Percentiles rank a stretch among this genome's conserved stretches.
phyloP scores from a whole-genome alignment of 208 protist species.

The Leishmania turanica region DNA sequence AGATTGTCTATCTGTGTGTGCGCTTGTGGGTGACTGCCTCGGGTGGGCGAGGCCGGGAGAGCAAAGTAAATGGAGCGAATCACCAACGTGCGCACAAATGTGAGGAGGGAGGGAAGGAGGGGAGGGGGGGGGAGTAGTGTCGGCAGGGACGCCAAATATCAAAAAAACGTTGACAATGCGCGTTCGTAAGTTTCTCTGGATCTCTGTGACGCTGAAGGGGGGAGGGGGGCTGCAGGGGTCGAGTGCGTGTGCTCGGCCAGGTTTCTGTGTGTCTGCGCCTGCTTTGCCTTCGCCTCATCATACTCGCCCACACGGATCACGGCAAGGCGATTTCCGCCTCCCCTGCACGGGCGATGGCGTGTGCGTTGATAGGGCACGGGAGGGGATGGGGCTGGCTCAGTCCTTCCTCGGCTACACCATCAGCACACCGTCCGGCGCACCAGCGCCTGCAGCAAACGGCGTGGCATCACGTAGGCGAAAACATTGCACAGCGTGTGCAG shows the following conservation, averaged over 20 bases:
- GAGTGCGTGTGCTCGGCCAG: background rate
- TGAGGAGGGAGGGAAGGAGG: background rate
- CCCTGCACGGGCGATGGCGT: background rate
- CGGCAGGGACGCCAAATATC: no score
- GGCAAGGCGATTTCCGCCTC: background rate
- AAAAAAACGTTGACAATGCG: background rate
- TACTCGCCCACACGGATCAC: background rate
- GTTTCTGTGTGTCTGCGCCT: background rate
- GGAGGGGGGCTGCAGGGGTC: background rate
- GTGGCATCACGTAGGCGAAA: slow-evolving; percentile 22
- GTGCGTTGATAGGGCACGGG: background rate
- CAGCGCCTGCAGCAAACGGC: slow-evolving; percentile 4
- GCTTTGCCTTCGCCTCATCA: background rate
- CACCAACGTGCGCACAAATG: background rate
- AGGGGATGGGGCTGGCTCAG: background rate
- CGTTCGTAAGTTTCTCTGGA: background rate
- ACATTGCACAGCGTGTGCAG: slow-evolving; percentile 25
- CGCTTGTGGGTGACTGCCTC: background rate
- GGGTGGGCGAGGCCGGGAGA: background rate
- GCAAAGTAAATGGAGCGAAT: background rate
- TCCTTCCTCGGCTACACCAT: background rate
- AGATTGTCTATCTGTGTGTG: background rate
- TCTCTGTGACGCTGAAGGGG: background rate
- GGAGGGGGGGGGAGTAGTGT: no score
- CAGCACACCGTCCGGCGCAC: background rate